phyloP scores from a whole-genome alignment of 805 yeast genomes.

The Saccharomycopsis lassenensis region DNA sequence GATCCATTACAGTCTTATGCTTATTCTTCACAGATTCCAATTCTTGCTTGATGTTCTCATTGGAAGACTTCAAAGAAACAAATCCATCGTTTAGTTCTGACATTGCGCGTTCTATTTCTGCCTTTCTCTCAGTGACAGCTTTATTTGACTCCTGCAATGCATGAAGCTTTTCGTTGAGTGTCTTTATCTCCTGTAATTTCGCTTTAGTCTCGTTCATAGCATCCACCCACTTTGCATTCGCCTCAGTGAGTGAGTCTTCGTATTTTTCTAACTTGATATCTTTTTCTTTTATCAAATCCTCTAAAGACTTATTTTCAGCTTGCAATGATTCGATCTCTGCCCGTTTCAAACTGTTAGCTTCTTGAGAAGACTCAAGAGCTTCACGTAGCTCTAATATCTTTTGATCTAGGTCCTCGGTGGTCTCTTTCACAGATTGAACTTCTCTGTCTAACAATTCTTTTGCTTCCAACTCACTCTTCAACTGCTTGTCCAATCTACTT shows the following conservation, averaged over 20 bases:
- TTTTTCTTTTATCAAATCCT: slow-evolving; percentile 4
- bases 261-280: slow-evolving; percentile 9
- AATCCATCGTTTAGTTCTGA: slow-evolving; percentile 26
- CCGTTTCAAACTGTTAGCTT: slow-evolving; percentile 13
- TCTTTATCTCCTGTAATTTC: slow-evolving; percentile 12
- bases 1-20: slow-evolving; percentile 1
- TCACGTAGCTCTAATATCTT: slow-evolving; percentile 22
- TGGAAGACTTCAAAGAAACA: no score
- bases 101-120: slow-evolving; percentile 22
- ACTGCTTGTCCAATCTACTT: slow-evolving; percentile 1
- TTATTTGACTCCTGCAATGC: slow-evolving; percentile 1
- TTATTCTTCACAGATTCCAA: slow-evolving; percentile 3
- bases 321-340: slow-evolving; percentile 17
- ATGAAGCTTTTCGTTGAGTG: slow-evolving; percentile 7
- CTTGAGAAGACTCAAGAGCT: slow-evolving; percentile 19
- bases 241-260: slow-evolving; percentile 6
- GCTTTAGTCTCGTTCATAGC: slow-evolving; percentile 11
- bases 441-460: slow-evolving; percentile 13
- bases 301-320: slow-evolving; percentile 16
- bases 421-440: slow-evolving; percentile 21
- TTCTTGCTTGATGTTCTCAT: no score
- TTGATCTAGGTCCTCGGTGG: slow-evolving; percentile 17
- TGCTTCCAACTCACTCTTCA: slow-evolving; percentile 6
- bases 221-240: slow-evolving; percentile 10
- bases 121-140: slow-evolving; percentile 14